phyloP scores from a whole-genome alignment of 768 basidiomycete species.

The Polyporus arcularius region DNA sequence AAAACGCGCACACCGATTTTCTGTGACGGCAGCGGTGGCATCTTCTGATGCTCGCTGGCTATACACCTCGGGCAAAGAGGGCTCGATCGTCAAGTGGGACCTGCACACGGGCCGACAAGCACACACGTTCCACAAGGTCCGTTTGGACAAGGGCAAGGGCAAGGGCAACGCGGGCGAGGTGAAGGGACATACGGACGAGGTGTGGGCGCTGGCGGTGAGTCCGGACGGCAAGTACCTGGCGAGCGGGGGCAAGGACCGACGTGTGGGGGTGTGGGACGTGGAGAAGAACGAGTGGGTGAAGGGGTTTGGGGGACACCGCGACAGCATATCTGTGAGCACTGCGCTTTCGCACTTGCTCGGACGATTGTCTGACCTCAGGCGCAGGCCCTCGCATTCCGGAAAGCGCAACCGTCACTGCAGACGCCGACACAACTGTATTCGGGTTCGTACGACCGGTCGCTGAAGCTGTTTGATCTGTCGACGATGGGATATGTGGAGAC shows the following conservation, averaged over 20 bases:
- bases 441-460: slow-evolving; percentile 81
- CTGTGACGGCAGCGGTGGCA: slow-evolving; percentile 80
- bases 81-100: slow-evolving; percentile 85
- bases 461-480: slow-evolving; percentile 82
- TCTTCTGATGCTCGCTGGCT: slow-evolving; percentile 72
- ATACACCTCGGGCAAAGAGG: slow-evolving; percentile 93
- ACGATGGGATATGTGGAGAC: slow-evolving; percentile 96
- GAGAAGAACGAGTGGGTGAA: slow-evolving; percentile 76
- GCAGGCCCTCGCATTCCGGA: slow-evolving; percentile 74
- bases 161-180: slow-evolving; percentile 62
- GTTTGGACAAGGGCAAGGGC: slow-evolving; percentile 43
- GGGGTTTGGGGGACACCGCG: slow-evolving; percentile 77
- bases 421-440: slow-evolving; percentile 60
- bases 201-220: slow-evolving; percentile 82
- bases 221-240: slow-evolving; percentile 83
- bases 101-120: slow-evolving; percentile 62
- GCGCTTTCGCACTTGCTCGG: slow-evolving; percentile 22
- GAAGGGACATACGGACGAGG: slow-evolving; percentile 84
- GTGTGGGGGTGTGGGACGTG: slow-evolving; percentile 85
- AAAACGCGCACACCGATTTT: slow-evolving; percentile 67
- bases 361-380: not conserved
- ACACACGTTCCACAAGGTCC: slow-evolving; percentile 60
- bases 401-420: slow-evolving; percentile 46
- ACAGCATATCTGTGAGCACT: slow-evolving; percentile 63
- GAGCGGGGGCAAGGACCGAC: slow-evolving; percentile 83